phyloP scores from a whole-genome alignment of 2,329 filamentous ascomycete species.

The Neofusicoccum ribis region DNA sequence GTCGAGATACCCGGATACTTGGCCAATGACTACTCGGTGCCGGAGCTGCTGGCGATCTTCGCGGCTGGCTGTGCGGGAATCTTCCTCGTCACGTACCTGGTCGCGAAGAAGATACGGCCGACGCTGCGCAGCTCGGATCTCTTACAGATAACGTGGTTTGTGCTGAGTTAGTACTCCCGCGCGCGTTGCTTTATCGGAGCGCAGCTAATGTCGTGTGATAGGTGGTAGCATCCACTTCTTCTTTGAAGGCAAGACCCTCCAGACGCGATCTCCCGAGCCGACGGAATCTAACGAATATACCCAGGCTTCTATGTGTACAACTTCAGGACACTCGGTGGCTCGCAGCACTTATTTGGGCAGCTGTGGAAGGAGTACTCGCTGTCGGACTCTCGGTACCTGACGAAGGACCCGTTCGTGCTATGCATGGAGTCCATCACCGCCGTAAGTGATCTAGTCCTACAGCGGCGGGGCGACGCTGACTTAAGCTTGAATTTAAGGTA shows the following conservation, averaged over 20 bases:
- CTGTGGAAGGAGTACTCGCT: constrained; percentile 92
- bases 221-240: constrained; percentile 72
- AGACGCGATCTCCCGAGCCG: too few species aligned
- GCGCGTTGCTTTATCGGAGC: too few species aligned
- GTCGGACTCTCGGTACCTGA: constrained; percentile 84
- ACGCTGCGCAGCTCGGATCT: constrained; percentile 57
- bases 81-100: constrained; percentile 56
- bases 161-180: constrained; percentile 58
- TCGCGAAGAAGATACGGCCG: constrained; percentile 56
- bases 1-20: constrained; percentile 63
- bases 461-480: not conserved
- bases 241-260: constrained; percentile 67
- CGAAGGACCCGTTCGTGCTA: constrained; percentile 78
- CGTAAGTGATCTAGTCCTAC: constrained; percentile 31
- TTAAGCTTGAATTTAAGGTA: constrained; percentile 40
- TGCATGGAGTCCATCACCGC: constrained; percentile 83
- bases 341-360: constrained; percentile 75
- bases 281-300: constrained; percentile 1
- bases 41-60: constrained; percentile 62
- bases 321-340: constrained; percentile 63
- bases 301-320: constrained; percentile 61
- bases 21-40: constrained; percentile 64
- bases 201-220: constrained; percentile 30
- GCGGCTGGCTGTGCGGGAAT: constrained; percentile 57
- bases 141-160: constrained; percentile 70